Conservation (phyloP, 2,329 filamentous ascomycete species). For the Scedosporium boydii region DNA sequence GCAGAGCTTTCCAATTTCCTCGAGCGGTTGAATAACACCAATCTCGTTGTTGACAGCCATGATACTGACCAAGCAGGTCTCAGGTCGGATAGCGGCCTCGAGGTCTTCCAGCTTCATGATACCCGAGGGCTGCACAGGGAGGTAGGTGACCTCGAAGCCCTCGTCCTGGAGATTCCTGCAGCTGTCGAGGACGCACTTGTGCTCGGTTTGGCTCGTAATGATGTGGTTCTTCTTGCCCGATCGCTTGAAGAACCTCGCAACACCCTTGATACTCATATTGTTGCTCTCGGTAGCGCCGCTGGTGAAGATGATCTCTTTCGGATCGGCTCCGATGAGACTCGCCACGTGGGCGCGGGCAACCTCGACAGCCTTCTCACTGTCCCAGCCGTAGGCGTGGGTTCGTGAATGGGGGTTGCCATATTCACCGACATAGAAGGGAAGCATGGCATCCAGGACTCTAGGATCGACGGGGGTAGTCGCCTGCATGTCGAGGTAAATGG, state of each 20-base stretch:
- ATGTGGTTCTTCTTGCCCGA: slow-evolving; percentile 97
- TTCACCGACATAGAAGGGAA: slow-evolving; percentile 84
- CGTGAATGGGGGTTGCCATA: slow-evolving; percentile 97
- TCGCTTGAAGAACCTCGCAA: slow-evolving; percentile 88
- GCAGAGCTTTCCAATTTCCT: slow-evolving; percentile 88
- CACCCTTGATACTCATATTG: slow-evolving; percentile 99
- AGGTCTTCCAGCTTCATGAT: slow-evolving; percentile 75
- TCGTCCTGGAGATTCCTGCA: slow-evolving; percentile 95
- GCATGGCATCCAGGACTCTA: slow-evolving; percentile 90
- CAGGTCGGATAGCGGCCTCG: slow-evolving; percentile 79
- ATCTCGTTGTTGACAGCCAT: slow-evolving; percentile 99
- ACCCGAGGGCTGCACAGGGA: slow-evolving; percentile 83
- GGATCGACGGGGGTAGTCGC: slow-evolving; percentile 93
- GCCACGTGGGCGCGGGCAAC: slow-evolving; percentile 77
- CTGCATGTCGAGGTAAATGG: slow-evolving; percentile 98
- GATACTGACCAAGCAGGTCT: slow-evolving; percentile 87
- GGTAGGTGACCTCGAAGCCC: slow-evolving; percentile 92
- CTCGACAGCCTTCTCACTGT: slow-evolving; percentile 90
- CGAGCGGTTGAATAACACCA: slow-evolving; percentile 93
- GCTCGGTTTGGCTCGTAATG: slow-evolving; percentile 93
- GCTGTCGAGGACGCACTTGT: slow-evolving; percentile 97
- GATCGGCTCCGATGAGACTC: slow-evolving; percentile 78
- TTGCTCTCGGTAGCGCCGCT: slow-evolving; percentile 98
- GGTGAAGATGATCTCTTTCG: slow-evolving; percentile 98
- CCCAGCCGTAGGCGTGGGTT: slow-evolving; percentile 98